Evolutionary conservation across 2,329 filamentous ascomycete genomes (phyloP), one percentile per base, ranked within the genome.

Genomic region (Triangularia setosa): DNA sequence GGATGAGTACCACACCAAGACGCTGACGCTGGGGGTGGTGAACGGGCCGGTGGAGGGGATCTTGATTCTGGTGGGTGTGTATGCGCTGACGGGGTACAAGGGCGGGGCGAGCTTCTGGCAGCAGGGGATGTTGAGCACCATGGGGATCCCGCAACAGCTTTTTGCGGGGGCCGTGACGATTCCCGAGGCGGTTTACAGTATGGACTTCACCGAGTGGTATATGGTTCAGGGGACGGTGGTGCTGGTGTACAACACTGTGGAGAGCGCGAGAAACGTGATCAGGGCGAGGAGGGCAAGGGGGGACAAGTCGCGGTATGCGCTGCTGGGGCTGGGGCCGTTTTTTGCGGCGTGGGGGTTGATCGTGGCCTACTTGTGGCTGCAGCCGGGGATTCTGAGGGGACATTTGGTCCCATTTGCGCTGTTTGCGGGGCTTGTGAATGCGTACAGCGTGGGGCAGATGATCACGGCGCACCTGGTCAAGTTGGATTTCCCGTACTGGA

Each of bases 1-100:
- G 95, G 95, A 99, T 74, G 95, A 98, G 77, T 99, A 98, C 79
- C 94, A 98, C 79, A 99, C 95, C 60, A 93, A 97, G 77, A 95
- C 93, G 2, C 85, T 99, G 57, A 97, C 93, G 1, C 86, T 99
- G 5, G 95, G 95, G 65, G 81, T 98, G 67, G 84, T 99, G 69
- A 97, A 94, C 69, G 95, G 95, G 0, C 95, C 95, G 3, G 95
- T 99, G 40, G 95, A 99, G 79, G 95, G 95, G 60, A 90, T 99
- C 63, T 79, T 98, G 56, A 93, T 92, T 48, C 84, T 99, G 21
- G 89, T 92, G 72, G 75, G 85, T 62, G 88, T 99, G 65, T 98
- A 95, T 77, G 86, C 87, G 35, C 80, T 96, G 68, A 98, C 95
- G 4, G 94, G 90, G 58, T 87, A 87, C 75, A 85, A 93, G 72